A percentile compares a stretch with the other conserved stretches of the same genome.
These are phyloP conservation scores for Oryza punctata DNA, from an alignment of 176 grass and related monocot genomes.

Conservation along the genomic window DNA sequence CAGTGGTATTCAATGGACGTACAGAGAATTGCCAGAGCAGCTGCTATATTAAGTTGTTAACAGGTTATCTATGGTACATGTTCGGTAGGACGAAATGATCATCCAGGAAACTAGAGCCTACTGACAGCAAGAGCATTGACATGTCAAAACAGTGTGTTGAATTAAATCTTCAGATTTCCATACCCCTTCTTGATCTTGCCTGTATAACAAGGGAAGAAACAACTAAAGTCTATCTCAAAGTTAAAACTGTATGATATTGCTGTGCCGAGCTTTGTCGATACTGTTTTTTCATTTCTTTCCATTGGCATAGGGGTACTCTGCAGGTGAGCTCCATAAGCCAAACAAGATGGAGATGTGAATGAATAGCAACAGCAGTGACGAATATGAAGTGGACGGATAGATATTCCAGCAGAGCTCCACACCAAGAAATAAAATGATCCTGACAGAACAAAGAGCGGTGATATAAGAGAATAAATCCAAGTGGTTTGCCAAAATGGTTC, in stretches of 20 bases:
- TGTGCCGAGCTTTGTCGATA: conserved; percentile 30
- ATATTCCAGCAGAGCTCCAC: conserved; percentile 95
- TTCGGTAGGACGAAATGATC: conserved; percentile 14
- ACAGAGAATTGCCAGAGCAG: background rate
- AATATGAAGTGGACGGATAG: conserved; percentile 82
- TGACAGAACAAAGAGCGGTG: conserved; percentile 21
- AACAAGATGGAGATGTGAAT: conserved; percentile 66
- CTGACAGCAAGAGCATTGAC: background rate
- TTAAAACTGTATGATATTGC: background rate
- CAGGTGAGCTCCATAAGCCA: conserved; percentile 69
- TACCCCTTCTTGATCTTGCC: background rate
- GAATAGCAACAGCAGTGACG: conserved; percentile 73
- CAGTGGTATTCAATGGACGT: background rate
- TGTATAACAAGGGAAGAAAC: background rate
- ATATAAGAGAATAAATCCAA: conserved; percentile 21
- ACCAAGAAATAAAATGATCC: conserved; percentile 72
- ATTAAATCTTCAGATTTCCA: conserved; percentile 1
- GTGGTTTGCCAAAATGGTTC: background rate
- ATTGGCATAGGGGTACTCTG: conserved; percentile 53
- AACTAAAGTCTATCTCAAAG: background rate
- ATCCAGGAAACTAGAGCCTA: background rate
- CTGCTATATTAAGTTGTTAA: background rate
- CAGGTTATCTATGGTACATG: conserved; percentile 15
- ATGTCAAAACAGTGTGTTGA: background rate
- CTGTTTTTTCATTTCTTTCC: conserved; percentile 34